phyloP scores from a whole-genome alignment of 2,329 filamentous ascomycete genomes.

The Calonectria hongkongensis region DNA sequence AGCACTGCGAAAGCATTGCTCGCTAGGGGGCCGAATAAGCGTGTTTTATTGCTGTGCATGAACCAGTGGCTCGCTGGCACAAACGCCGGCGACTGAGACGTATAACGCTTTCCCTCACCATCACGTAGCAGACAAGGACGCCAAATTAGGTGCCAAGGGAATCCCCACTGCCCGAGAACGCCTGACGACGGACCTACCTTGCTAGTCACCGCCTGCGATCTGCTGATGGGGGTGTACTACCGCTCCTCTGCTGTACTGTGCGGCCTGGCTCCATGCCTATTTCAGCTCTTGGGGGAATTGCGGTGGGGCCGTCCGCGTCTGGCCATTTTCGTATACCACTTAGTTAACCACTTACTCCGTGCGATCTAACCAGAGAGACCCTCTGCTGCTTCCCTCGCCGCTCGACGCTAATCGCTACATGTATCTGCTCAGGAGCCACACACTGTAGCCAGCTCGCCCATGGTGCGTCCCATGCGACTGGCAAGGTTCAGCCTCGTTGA shows the following conservation, averaged over 20 bases:
- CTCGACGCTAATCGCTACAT: background rate
- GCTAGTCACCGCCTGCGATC: background rate
- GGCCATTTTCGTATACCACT: constrained; percentile 2
- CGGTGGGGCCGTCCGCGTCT: constrained; percentile 10
- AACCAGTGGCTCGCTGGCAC: constrained; percentile 9
- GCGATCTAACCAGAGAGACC: background rate
- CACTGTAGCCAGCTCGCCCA: constrained; percentile 15
- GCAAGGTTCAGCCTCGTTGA: background rate
- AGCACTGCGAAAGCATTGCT: background rate
- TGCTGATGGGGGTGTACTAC: background rate
- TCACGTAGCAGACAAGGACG: background rate
- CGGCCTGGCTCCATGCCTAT: constrained; percentile 6
- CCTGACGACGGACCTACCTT: background rate
- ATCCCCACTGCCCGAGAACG: constrained; percentile 6
- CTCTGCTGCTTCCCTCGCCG: too few relatives aligned
- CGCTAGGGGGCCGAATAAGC: background rate
- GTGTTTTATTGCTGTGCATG: background rate
- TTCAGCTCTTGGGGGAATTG: constrained; percentile 6
- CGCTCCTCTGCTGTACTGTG: background rate
- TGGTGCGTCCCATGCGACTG: background rate
- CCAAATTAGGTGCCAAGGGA: constrained; percentile 1
- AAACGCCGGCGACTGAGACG: constrained; percentile 12
- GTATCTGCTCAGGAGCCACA: background rate
- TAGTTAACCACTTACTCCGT: background rate
- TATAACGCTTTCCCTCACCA: constrained; percentile 16